Evolutionary conservation across 495 filamentous ascomycete genomes (phyloP).

Genomic region (Chlorociboria aeruginascens): DNA sequence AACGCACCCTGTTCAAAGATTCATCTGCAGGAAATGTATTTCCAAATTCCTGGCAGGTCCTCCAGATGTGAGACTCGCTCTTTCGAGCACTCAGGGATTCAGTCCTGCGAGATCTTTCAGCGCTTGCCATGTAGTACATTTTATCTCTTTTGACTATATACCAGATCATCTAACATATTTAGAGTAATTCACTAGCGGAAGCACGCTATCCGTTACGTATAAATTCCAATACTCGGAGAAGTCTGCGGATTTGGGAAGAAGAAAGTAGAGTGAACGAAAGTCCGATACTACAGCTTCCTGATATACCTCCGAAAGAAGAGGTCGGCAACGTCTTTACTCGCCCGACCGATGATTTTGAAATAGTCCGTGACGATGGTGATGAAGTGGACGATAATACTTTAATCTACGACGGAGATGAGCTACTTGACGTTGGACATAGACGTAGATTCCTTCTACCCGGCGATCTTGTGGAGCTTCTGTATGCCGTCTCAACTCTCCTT

Average conservation of each 20-base stretch:
- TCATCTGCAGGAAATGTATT: conserved; percentile 16
- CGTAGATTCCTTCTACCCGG: conserved; percentile 45
- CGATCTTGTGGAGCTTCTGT: conserved; percentile 60
- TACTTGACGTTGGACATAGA: conserved; percentile 24
- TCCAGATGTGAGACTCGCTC: not conserved
- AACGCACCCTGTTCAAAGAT: not conserved
- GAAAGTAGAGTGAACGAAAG: conserved; percentile 12
- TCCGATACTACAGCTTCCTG: conserved; percentile 18
- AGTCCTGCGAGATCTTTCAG: conserved; percentile 1
- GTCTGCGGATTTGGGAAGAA: conserved; percentile 40
- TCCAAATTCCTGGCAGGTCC: not conserved
- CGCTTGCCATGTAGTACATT: not conserved
- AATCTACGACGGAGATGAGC: conserved; percentile 26
- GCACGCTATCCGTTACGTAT: not conserved
- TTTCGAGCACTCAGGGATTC: not conserved
- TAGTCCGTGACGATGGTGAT: conserved; percentile 18
- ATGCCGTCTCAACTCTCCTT: conserved; percentile 12
- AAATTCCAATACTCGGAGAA: conserved; percentile 29
- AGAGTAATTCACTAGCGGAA: not conserved
- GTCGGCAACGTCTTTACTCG: conserved; percentile 20
- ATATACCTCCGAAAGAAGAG: conserved; percentile 23
- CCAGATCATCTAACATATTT: not conserved
- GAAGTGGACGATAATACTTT: conserved; percentile 23
- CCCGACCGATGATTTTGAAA: conserved; percentile 9
- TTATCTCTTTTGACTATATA: not conserved